A percentile compares a stretch with the other conserved stretches of the same genome.
Evolutionary conservation across 306 rosid genomes (phyloP).

Genomic region (Fragaria iinumae): DNA sequence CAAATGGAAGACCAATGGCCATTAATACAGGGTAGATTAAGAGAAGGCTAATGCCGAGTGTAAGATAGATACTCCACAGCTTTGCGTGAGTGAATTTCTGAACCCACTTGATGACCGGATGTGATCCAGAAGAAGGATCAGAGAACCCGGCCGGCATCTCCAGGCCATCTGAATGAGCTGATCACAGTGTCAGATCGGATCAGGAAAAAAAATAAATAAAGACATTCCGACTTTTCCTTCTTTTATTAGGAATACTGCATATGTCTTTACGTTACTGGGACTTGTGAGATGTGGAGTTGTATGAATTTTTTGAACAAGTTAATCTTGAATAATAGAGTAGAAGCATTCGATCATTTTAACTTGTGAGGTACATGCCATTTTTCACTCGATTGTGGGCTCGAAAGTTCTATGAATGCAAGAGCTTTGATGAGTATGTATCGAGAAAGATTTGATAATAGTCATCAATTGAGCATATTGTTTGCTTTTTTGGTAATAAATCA

Average conservation of each 20-base stretch:
- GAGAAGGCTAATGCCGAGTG: slow-evolving; percentile 67
- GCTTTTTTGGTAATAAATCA: too few relatives aligned
- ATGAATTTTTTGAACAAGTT: background rate
- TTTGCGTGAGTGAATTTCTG: slow-evolving; percentile 78
- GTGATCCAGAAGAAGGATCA: slow-evolving; percentile 85
- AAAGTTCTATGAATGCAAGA: too few relatives aligned
- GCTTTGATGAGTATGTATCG: too few relatives aligned
- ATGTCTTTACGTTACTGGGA: background rate
- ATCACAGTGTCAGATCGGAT: background rate
- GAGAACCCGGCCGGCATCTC: slow-evolving; percentile 69
- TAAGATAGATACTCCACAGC: slow-evolving; percentile 84
- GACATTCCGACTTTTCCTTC: background rate
- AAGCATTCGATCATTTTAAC: background rate
- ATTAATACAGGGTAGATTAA: slow-evolving; percentile 54
- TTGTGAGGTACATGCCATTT: background rate
- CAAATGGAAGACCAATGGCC: slow-evolving; percentile 55
- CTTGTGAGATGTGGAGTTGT: background rate
- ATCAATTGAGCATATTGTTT: too few relatives aligned
- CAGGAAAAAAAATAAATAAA: background rate
- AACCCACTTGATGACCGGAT: slow-evolving; percentile 84
- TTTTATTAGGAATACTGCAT: background rate
- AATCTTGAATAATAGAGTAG: background rate
- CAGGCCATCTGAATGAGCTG: slow-evolving; percentile 51
- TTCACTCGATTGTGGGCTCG: too few relatives aligned
- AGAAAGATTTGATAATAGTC: too few relatives aligned